Conservation (phyloP, 306 rosid species). For the Ormosia emarginata region DNA sequence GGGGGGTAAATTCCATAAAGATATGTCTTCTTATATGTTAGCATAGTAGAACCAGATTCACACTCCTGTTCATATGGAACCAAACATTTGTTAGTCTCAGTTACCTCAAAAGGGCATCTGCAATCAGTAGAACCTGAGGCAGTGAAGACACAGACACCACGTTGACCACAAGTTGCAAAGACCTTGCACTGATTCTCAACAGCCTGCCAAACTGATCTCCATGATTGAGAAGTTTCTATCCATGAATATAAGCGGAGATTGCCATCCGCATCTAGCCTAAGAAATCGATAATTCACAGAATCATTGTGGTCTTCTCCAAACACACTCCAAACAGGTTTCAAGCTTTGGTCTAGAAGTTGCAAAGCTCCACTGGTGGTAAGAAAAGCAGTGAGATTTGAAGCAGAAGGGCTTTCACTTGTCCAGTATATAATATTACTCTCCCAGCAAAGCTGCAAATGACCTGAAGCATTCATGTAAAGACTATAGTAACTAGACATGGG, state of each 20-base stretch:
- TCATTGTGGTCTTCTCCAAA: constrained; percentile 77
- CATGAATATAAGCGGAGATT: constrained; percentile 79
- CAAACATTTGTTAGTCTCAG: constrained; percentile 43
- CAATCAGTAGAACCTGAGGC: constrained; percentile 54
- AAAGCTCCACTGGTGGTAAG: constrained; percentile 58
- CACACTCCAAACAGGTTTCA: constrained; percentile 62
- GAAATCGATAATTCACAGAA: constrained; percentile 50
- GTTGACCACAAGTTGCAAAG: constrained; percentile 66
- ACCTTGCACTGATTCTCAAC: constrained; percentile 83
- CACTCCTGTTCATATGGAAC: constrained; percentile 43
- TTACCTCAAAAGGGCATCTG: constrained; percentile 51
- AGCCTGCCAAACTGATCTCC: constrained; percentile 88
- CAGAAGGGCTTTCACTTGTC: constrained; percentile 48
- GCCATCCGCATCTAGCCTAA: constrained; percentile 77
- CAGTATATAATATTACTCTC: constrained; percentile 63
- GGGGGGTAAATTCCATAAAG: constrained; percentile 70
- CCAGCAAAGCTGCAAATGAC: constrained; percentile 68
- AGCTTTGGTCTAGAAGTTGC: constrained; percentile 46
- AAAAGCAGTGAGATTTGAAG: constrained; percentile 53
- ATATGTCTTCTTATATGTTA: constrained; percentile 30
- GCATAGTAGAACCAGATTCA: constrained; percentile 39
- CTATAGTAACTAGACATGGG: constrained; percentile 58
- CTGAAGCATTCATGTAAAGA: constrained; percentile 61
- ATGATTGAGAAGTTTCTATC: constrained; percentile 46
- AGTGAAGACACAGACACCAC: constrained; percentile 55